phyloP scores from a whole-genome alignment of 2,329 filamentous ascomycete genomes.

The Pezicula neosporulosa region DNA sequence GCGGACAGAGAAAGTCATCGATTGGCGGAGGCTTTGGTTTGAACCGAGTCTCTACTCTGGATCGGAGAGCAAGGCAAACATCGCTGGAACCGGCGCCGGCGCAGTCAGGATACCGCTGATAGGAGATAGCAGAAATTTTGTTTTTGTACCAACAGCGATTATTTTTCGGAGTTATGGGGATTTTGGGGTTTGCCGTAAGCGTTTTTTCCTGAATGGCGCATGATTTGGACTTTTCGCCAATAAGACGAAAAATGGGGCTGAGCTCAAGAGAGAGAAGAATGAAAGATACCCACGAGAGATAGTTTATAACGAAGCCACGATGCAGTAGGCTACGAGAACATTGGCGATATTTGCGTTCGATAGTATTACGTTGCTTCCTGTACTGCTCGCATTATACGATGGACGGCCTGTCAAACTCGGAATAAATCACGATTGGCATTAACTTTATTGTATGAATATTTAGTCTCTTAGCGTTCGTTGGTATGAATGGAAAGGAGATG shows the following conservation, averaged over 20 bases:
- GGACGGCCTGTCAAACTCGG: background rate
- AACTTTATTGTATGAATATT: background rate
- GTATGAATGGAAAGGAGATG: too few relatives aligned
- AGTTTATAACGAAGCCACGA: background rate
- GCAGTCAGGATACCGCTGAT: background rate
- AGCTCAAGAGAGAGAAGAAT: background rate
- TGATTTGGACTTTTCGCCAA: background rate
- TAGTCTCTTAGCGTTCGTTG: background rate
- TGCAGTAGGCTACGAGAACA: background rate
- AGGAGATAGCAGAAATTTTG: background rate
- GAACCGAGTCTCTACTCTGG: background rate
- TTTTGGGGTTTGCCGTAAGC: background rate
- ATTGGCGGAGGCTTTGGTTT: conserved; percentile 13
- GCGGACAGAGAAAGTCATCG: conserved; percentile 23
- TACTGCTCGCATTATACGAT: background rate
- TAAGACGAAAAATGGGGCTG: background rate
- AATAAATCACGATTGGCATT: background rate
- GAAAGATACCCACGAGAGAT: background rate
- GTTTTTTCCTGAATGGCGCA: background rate
- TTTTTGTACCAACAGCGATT: background rate
- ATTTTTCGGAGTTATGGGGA: background rate
- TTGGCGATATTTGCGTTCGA: background rate
- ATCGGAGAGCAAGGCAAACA: background rate
- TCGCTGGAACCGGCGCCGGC: background rate
- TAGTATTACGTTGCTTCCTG: background rate